Evolutionary conservation across 352 stramenopile genomes (phyloP), one percentile per base, ranked within the genome.

Genomic region (Phytophthora lateralis): DNA sequence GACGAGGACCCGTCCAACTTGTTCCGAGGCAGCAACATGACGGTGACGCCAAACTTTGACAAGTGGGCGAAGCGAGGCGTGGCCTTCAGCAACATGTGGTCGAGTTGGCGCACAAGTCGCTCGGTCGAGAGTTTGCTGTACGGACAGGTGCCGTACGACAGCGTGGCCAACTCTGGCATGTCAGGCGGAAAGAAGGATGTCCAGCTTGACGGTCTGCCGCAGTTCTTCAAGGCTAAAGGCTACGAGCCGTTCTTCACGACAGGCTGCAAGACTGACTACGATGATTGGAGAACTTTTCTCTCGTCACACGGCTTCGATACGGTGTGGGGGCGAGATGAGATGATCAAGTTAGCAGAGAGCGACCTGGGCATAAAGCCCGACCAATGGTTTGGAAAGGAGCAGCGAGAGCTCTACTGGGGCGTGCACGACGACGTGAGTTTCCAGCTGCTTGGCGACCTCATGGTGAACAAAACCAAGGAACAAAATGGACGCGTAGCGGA

Each of bases 361-460:
- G 50, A 76, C 14, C 42, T 79, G 14, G 63, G 66, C 0, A 84
- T 87, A 37, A 60, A 49, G 8, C 51, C 42, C 11, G 38, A 69
- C 4, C 57, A 82, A 27, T 83, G 77, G 76, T 21, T 45, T 11
- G 50, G 59, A 6, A 45, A 24, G 6, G 48, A 67, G n/a, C 44
- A 71, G 2, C 43, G 54, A 4, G 63, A 46, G 0, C 34, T 63
- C 3, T 47, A 57, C 7, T 86, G 77, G 77, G 74, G 77, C 6
- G 72, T 88, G 2, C 78, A 88, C 48, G 78, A 88, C 37, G 77
- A 86, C 30, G 20, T 86, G 11, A 69, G 63, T 6, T 77, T 83
- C 14, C 35, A 83, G 7, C 57, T 88, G 24, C 58, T 88, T 9
- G 75, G 63, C 1, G 76, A 85, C 26, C 29, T 88, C 6, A 65